Conservation (phyloP, 345 rosid species). For the Aquilaria sinensis region DNA sequence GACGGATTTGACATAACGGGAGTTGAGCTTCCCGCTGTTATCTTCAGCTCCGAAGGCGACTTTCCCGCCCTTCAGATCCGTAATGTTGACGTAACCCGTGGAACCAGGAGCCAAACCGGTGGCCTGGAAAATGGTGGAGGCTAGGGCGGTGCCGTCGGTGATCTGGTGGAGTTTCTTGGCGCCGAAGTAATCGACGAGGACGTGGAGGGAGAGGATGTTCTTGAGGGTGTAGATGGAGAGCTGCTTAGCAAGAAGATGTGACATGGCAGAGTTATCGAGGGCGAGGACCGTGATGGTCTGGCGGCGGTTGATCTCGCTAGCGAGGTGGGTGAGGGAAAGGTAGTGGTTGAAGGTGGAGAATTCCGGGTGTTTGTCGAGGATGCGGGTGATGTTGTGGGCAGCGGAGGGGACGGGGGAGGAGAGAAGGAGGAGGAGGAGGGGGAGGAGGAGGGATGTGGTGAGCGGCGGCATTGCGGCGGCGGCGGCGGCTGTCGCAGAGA, state of each 20-base stretch:
- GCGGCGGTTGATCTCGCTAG: conserved; percentile 19
- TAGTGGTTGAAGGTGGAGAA: conserved; percentile 25
- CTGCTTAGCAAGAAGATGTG: conserved; percentile 7
- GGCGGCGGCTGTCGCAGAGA: too few species aligned
- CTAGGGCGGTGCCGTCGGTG: conserved; percentile 4
- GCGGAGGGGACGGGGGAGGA: background rate
- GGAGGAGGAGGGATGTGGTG: too few species aligned
- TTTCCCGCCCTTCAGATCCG: background rate
- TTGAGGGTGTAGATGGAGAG: conserved; percentile 2
- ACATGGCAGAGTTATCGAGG: conserved; percentile 18
- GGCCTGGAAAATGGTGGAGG: conserved; percentile 32
- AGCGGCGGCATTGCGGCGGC: too few species aligned
- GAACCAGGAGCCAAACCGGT: conserved; percentile 20
- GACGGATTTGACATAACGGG: conserved; percentile 19
- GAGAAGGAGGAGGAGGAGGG: background rate
- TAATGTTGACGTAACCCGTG: conserved; percentile 31
- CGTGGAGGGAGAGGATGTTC: conserved; percentile 21
- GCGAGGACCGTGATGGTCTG: conserved; percentile 31
- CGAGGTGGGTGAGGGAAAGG: conserved; percentile 22
- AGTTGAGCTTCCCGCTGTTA: conserved; percentile 5
- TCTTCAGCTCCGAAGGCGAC: conserved; percentile 24
- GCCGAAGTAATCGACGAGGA: conserved; percentile 33
- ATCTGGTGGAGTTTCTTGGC: conserved; percentile 10
- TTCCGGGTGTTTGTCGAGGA: conserved; percentile 23
- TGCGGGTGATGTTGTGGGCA: conserved; percentile 29